Percentiles rank a stretch among this genome's conserved stretches.
Evolutionary conservation across 1,284 basidiomycete species (phyloP).

Genomic region (Sanghuangporus sanghuang): DNA sequence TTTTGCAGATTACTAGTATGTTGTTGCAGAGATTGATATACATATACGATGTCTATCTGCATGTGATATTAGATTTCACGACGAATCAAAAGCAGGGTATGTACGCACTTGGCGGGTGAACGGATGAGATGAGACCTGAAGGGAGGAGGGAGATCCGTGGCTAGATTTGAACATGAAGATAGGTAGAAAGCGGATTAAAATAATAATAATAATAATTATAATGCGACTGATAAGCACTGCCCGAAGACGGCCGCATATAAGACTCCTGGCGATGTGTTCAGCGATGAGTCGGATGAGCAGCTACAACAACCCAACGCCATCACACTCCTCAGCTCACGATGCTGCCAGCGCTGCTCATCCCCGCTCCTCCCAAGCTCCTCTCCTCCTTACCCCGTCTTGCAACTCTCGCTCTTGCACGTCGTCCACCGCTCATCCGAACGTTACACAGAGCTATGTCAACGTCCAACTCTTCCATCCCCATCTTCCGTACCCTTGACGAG

Average conservation of each 20-base stretch:
- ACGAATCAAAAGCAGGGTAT: background rate
- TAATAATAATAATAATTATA: background rate
- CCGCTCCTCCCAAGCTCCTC: no score
- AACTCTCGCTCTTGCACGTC: no score
- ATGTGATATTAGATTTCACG: background rate
- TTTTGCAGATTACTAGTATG: background rate
- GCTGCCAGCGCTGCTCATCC: no score
- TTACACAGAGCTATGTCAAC: background rate
- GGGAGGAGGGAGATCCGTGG: background rate
- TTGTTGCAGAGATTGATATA: background rate
- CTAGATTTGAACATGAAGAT: background rate
- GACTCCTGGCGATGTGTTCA: no score
- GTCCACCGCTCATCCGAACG: background rate
- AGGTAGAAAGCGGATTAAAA: background rate
- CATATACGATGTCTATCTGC: slow-evolving; percentile 8
- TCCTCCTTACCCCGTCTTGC: no score
- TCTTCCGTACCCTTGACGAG: slow-evolving; percentile 67
- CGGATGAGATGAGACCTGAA: slow-evolving; percentile 8
- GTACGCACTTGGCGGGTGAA: slow-evolving; percentile 15
- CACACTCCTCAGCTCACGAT: no score
- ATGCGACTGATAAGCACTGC: background rate
- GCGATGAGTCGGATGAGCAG: no score
- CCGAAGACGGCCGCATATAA: background rate
- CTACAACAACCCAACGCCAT: no score
- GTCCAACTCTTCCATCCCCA: slow-evolving; percentile 54